Conservation (phyloP, 2,329 filamentous ascomycete genomes). For the Sporothrix luriei region DNA sequence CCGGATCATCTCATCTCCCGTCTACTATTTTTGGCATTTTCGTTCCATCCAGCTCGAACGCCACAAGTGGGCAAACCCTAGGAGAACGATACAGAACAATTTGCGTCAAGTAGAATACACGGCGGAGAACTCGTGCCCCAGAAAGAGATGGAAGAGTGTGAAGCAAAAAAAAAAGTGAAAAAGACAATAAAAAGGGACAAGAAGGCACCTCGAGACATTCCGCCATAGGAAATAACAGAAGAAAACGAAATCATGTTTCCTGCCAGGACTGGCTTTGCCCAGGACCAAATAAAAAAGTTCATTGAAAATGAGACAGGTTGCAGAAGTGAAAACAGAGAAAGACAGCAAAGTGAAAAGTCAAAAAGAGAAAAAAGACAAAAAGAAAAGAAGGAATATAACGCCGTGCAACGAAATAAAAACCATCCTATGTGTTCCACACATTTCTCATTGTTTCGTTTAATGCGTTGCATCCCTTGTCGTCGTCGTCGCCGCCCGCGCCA, state of each 20-base stretch:
- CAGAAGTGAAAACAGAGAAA: slow-evolving; percentile 2
- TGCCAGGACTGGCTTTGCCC: slow-evolving; percentile 10
- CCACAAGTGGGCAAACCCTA: not conserved
- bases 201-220: slow-evolving; percentile 11
- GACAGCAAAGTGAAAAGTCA: not conserved
- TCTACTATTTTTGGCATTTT: not conserved
- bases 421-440: slow-evolving; percentile 25
- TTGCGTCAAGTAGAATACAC: not conserved
- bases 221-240: not conserved
- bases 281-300: slow-evolving; percentile 6
- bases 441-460: slow-evolving; percentile 5
- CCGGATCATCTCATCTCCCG: not conserved
- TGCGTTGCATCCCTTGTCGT: slow-evolving; percentile 16
- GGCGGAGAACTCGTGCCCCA: not conserved
- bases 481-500: slow-evolving; percentile 11
- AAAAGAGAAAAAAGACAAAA: not conserved
- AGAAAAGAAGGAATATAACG: not conserved
- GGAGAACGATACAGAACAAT: not conserved
- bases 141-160: not conserved
- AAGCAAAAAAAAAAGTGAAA: not conserved
- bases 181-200: not conserved
- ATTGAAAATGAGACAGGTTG: slow-evolving; percentile 18
- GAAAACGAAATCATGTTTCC: not conserved
- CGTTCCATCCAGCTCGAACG: slow-evolving; percentile 6
- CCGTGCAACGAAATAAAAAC: slow-evolving; percentile 10